These are phyloP conservation scores for Pinguiococcus pyrenoidosus DNA, from an alignment of 108 stramenopile species.

Conservation along the genomic window DNA sequence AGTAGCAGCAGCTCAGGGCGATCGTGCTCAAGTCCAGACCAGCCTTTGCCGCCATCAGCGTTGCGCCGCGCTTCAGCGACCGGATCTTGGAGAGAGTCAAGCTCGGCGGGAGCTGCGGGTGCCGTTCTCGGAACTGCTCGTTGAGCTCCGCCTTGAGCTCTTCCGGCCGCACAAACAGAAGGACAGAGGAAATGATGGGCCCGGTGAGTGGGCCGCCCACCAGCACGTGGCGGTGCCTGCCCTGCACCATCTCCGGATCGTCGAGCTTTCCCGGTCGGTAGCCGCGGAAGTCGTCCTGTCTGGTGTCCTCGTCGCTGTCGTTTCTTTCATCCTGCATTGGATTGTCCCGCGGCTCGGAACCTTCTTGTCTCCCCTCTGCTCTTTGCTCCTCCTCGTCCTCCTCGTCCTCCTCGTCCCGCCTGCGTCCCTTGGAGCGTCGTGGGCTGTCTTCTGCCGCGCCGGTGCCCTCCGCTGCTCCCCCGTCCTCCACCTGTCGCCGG, in stretches of 20 bases:
- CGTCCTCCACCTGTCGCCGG: no score
- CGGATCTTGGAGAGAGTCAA: slow-evolving; percentile 78
- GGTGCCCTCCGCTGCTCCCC: no score
- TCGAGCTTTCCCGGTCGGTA: slow-evolving; percentile 54
- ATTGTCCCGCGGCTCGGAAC: no score
- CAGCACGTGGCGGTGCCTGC: slow-evolving; percentile 66
- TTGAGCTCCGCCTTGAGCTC: slow-evolving; percentile 76
- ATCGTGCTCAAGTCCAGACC: slow-evolving; percentile 63
- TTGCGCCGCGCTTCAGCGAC: slow-evolving; percentile 56
- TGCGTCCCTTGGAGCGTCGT: no score
- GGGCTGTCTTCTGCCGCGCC: no score
- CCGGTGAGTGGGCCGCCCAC: slow-evolving; percentile 61
- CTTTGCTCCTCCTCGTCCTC: no score
- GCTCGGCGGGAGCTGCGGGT: slow-evolving; percentile 65
- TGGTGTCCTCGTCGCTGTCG: no score
- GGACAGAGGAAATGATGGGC: slow-evolving; percentile 61
- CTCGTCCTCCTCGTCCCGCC: no score
- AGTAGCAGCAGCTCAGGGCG: slow-evolving; percentile 72
- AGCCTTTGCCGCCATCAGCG: slow-evolving; percentile 1
- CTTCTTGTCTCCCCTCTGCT: no score
- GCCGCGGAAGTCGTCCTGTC: slow-evolving; percentile 23
- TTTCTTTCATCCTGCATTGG: no score
- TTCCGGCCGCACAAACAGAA: slow-evolving; percentile 67
- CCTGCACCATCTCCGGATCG: slow-evolving; percentile 68
- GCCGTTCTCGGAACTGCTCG: slow-evolving; percentile 71